phyloP scores from a whole-genome alignment of 1,284 basidiomycete species.

The Apiotrichum brassicae region DNA sequence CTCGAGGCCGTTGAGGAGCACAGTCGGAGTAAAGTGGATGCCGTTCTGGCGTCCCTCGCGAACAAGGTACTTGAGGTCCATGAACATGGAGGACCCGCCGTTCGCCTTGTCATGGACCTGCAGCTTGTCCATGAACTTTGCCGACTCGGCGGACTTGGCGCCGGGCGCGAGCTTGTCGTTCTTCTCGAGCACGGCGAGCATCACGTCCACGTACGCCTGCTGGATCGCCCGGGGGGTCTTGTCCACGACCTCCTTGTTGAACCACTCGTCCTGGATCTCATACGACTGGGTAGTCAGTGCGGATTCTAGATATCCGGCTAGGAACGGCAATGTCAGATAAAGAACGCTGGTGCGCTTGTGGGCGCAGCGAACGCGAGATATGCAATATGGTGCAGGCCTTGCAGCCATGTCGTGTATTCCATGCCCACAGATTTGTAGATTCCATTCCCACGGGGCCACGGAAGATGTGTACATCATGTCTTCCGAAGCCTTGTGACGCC shows the following conservation, averaged over 20 bases:
- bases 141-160: conserved; percentile 25
- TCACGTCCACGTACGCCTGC: conserved; percentile 43
- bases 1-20: conserved; percentile 76
- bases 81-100: conserved; percentile 50
- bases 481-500: too few relatives aligned
- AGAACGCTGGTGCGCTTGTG: too few relatives aligned
- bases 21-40: conserved; percentile 86
- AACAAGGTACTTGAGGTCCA: conserved; percentile 41
- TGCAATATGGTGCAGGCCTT: too few relatives aligned
- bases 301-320: background rate
- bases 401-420: too few relatives aligned
- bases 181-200: conserved; percentile 39
- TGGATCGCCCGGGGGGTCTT: conserved; percentile 49
- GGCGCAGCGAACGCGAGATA: too few relatives aligned
- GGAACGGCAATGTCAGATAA: too few relatives aligned
- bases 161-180: conserved; percentile 23
- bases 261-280: conserved; percentile 60
- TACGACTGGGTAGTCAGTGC: conserved; percentile 56
- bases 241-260: conserved; percentile 63
- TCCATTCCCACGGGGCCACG: too few relatives aligned
- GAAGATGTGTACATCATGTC: too few relatives aligned
- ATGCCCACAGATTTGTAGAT: too few relatives aligned
- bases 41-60: conserved; percentile 87
- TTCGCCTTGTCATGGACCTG: conserved; percentile 30
- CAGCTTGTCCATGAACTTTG: conserved; percentile 33